These are phyloP conservation scores for Xylariaceae sp. DNA, from an alignment of 2,329 filamentous ascomycete genomes.

Conservation along the genomic window DNA sequence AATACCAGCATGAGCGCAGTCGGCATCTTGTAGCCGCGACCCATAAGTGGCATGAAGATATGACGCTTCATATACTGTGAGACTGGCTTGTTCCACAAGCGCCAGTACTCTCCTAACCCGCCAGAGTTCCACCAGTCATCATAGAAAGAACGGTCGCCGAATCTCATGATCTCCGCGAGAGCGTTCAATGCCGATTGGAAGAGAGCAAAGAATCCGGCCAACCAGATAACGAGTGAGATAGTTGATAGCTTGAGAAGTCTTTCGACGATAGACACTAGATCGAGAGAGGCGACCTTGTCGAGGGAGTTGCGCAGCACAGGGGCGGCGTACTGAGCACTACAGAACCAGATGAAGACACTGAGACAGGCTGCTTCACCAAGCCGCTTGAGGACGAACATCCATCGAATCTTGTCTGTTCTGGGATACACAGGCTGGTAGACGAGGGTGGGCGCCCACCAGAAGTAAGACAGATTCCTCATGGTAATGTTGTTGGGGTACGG, in stretches of 20 bases:
- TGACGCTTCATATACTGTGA: conserved; percentile 96
- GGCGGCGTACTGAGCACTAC: conserved; percentile 88
- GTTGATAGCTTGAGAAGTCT: conserved; percentile 92
- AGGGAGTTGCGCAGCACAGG: conserved; percentile 88
- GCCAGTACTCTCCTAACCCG: conserved; percentile 85
- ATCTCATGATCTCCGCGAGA: conserved; percentile 81
- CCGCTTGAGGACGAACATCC: conserved; percentile 83
- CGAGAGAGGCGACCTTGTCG: conserved; percentile 76
- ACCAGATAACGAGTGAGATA: conserved; percentile 93
- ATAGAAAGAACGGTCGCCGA: conserved; percentile 93
- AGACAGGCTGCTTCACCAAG: conserved; percentile 72
- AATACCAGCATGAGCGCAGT: conserved; percentile 80
- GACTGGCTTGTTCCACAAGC: conserved; percentile 96
- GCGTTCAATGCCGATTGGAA: conserved; percentile 94
- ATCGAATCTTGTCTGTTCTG: conserved; percentile 74
- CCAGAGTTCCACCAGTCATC: conserved; percentile 97
- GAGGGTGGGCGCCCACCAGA: conserved; percentile 96
- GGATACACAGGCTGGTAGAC: conserved; percentile 98
- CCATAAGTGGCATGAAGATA: conserved; percentile 83
- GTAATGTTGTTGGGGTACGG: conserved; percentile 92
- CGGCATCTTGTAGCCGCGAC: conserved; percentile 70
- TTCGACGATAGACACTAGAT: conserved; percentile 79
- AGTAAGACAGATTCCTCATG: conserved; percentile 81
- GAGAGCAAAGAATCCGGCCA: conserved; percentile 93
- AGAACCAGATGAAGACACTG: conserved; percentile 90